A percentile compares a stretch with the other conserved stretches of the same genome.
These are phyloP conservation scores for Wakefieldia striispora DNA, from an alignment of 768 basidiomycete species.

Conservation along the genomic window DNA sequence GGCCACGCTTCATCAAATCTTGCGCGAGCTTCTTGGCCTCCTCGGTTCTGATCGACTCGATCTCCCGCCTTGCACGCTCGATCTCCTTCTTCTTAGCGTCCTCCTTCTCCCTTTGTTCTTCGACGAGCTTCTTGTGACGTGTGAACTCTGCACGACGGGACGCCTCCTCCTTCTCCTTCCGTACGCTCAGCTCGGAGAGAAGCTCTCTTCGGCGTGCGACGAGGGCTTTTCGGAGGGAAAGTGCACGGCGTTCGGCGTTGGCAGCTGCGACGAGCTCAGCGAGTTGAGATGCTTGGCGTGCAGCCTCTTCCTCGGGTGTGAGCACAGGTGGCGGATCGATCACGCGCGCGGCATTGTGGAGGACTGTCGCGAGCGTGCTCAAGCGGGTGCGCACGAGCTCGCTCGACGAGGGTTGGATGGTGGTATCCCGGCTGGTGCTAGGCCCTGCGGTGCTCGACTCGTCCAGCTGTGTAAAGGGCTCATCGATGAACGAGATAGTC, in stretches of 20 bases:
- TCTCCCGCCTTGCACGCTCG: conserved; percentile 70
- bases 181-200: conserved; percentile 75
- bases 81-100: conserved; percentile 66
- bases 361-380: conserved; percentile 29
- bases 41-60: conserved; percentile 53
- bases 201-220: conserved; percentile 85
- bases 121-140: conserved; percentile 68
- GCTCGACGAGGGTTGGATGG: no score
- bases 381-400: conserved; percentile 48
- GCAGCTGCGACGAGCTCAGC: conserved; percentile 59
- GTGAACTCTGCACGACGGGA: conserved; percentile 69
- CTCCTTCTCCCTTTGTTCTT: conserved; percentile 57
- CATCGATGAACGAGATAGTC: no score
- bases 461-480: conserved; percentile 39
- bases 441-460: background rate
- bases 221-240: conserved; percentile 73
- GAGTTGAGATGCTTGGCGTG: conserved; percentile 52
- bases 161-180: conserved; percentile 88
- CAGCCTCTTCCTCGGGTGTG: conserved; percentile 42
- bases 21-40: conserved; percentile 90
- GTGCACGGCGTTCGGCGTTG: conserved; percentile 73
- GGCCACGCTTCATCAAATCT: conserved; percentile 76
- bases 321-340: conserved; percentile 46
- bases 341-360: conserved; percentile 66
- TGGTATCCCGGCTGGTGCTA: background rate